A percentile compares a stretch with the other conserved stretches of the same genome.
phyloP scores from a whole-genome alignment of 2,329 filamentous ascomycete genomes.

The Boeremia exigua region DNA sequence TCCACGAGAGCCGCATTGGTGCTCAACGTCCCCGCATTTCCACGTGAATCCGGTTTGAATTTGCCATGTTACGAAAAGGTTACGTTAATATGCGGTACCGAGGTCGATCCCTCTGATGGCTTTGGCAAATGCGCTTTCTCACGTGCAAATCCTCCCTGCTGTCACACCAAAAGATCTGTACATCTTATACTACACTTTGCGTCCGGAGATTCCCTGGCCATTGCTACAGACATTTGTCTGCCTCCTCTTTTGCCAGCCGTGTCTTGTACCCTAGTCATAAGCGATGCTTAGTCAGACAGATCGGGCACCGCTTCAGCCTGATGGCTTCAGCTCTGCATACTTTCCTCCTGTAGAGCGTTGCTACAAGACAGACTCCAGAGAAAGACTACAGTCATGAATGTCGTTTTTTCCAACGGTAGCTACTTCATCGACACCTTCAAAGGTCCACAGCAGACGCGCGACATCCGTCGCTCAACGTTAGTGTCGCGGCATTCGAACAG shows the following conservation, averaged over 20 bases:
- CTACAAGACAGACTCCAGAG: too few relatives aligned
- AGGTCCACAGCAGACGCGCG: too few relatives aligned
- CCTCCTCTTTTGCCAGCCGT: background rate
- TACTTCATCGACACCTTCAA: too few relatives aligned
- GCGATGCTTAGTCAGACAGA: background rate
- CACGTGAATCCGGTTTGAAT: conserved; percentile 2
- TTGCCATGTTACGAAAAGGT: background rate
- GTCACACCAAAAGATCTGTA: background rate
- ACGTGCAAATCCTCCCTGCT: background rate
- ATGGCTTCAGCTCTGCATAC: background rate
- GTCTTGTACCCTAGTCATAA: background rate
- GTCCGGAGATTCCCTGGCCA: background rate
- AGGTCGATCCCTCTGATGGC: background rate
- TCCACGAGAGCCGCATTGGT: conserved; percentile 9
- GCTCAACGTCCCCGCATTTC: conserved; percentile 9
- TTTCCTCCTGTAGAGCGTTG: too few relatives aligned
- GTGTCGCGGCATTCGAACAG: too few relatives aligned
- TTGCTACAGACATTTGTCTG: background rate
- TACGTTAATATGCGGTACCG: background rate
- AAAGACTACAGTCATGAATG: too few relatives aligned
- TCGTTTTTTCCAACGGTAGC: too few relatives aligned
- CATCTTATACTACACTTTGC: background rate
- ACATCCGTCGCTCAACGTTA: too few relatives aligned
- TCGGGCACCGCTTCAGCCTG: background rate
- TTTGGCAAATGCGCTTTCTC: background rate